Conservation (phyloP, 805 yeast species). For the Starmerella floris region DNA sequence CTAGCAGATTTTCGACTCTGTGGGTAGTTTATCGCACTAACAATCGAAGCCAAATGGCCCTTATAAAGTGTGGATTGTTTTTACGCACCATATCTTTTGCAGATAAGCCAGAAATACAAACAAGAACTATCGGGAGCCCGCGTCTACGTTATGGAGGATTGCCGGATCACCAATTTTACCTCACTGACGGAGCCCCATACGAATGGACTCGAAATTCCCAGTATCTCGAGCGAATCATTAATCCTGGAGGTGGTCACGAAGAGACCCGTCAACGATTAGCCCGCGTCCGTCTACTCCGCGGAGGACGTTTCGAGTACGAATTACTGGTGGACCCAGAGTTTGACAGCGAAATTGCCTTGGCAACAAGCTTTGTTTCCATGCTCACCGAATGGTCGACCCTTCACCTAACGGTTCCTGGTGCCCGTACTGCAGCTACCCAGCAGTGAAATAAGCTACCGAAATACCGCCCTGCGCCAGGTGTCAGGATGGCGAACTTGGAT, state of each 20-base stretch:
- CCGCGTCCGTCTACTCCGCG: constrained; percentile 43
- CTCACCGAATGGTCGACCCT: constrained; percentile 48
- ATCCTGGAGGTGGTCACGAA: constrained; percentile 44
- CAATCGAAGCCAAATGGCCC: constrained; percentile 37
- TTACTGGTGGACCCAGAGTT: constrained; percentile 37
- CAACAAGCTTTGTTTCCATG: constrained; percentile 51
- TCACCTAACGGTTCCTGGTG: constrained; percentile 3
- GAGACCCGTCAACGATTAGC: constrained; percentile 44
- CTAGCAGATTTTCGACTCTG: constrained; percentile 36
- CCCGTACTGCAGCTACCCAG: constrained; percentile 1
- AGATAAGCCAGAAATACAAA: constrained; percentile 21
- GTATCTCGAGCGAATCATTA: constrained; percentile 39
- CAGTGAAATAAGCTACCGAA: too few relatives aligned
- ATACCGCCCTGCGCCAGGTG: too few relatives aligned
- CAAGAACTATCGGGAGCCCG: constrained; percentile 33
- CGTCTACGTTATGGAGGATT: constrained; percentile 31
- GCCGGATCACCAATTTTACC: constrained; percentile 34
- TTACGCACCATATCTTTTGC: constrained; percentile 32
- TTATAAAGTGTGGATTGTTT: constrained; percentile 38
- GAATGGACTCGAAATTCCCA: constrained; percentile 44
- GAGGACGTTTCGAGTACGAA: constrained; percentile 48
- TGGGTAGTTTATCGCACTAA: constrained; percentile 40
- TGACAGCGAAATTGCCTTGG: constrained; percentile 40
- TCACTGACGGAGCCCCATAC: constrained; percentile 43
- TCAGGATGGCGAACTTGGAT: too few relatives aligned